Evolutionary conservation across 208 protist species (phyloP).

Genomic region (Acanthamoeba lenticulata): DNA sequence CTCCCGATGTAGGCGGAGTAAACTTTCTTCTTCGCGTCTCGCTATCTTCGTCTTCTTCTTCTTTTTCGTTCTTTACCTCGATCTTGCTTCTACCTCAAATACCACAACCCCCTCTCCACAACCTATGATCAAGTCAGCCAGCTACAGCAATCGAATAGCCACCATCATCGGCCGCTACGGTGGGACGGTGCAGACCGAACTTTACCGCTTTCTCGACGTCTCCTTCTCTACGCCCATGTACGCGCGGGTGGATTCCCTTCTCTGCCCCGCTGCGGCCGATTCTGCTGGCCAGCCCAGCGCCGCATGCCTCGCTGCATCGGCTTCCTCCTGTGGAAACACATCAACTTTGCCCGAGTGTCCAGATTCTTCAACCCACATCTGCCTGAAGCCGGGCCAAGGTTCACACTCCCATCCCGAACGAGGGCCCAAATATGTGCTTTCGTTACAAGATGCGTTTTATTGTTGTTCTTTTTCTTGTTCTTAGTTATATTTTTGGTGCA

Average conservation of each 20-base stretch:
- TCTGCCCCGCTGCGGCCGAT: neutral
- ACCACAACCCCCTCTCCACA: neutral
- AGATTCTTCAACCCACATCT: neutral
- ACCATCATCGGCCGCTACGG: neutral
- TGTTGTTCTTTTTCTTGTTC: neutral
- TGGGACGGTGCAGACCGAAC: neutral
- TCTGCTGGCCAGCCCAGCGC: neutral
- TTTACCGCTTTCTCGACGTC: neutral
- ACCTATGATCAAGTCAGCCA: neutral
- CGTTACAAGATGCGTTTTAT: neutral
- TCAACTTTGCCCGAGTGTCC: neutral
- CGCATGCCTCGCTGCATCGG: neutral
- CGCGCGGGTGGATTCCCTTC: neutral
- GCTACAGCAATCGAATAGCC: neutral
- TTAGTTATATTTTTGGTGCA: too few species aligned
- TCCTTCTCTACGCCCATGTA: constrained; percentile 10
- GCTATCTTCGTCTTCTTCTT: too few species aligned
- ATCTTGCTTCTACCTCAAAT: neutral
- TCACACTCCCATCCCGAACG: too few species aligned
- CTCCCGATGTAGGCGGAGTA: too few species aligned
- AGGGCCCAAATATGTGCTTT: too few species aligned
- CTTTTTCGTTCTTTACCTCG: neutral
- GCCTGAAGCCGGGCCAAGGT: neutral
- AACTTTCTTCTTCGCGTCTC: too few species aligned
- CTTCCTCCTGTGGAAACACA: neutral